Percentiles rank a stretch among this genome's conserved stretches.
phyloP scores from a whole-genome alignment of 768 basidiomycete species.

The Amyloporia xantha region DNA sequence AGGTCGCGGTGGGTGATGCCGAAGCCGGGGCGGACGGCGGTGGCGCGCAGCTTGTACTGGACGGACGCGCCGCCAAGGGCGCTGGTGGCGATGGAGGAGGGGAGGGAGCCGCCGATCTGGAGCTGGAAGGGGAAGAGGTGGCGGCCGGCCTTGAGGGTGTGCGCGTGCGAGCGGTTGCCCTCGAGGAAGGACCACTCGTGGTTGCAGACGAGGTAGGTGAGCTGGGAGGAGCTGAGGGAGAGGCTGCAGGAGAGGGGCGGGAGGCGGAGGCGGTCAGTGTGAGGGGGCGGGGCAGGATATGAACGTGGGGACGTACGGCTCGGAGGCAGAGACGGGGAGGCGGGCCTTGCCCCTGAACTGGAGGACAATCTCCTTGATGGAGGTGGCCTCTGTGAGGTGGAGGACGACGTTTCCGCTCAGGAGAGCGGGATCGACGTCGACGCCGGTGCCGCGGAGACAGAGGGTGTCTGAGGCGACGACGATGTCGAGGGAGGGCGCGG shows the following conservation, averaged over 20 bases:
- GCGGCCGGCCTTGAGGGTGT: constrained; percentile 93
- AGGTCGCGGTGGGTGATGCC: constrained; percentile 48
- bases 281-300: constrained; percentile 1
- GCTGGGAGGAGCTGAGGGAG: constrained; percentile 36
- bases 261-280: constrained; percentile 3
- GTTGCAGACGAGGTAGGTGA: constrained; percentile 61
- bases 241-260: constrained; percentile 12
- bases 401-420: constrained; percentile 80
- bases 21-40: constrained; percentile 72
- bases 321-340: constrained; percentile 50
- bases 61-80: constrained; percentile 57
- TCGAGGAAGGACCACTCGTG: constrained; percentile 94
- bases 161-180: constrained; percentile 67
- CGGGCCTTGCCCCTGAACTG: constrained; percentile 80
- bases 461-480: constrained; percentile 64
- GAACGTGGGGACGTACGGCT: constrained; percentile 44
- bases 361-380: constrained; percentile 79
- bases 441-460: constrained; percentile 70
- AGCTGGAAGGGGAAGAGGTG: constrained; percentile 92
- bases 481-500: constrained; percentile 62
- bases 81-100: constrained; percentile 62
- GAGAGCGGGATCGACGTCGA: constrained; percentile 74
- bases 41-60: constrained; percentile 85
- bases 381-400: constrained; percentile 73
- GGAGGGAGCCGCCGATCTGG: constrained; percentile 77